Evolutionary conservation across 768 basidiomycete species (phyloP).

Genomic region (Hericium coralloides): DNA sequence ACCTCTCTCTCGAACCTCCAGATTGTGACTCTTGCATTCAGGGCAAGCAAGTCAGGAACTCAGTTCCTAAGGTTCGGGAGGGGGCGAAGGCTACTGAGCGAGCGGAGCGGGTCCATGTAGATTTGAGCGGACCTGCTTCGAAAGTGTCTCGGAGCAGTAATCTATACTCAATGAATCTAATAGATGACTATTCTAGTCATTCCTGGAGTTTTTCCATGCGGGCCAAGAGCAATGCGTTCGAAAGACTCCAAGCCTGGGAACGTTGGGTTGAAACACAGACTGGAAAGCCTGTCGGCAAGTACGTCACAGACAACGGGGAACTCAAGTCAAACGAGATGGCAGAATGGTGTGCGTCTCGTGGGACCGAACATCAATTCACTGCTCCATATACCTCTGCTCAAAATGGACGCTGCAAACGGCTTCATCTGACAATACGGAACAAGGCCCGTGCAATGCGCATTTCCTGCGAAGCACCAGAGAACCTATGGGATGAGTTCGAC

Average conservation of each 20-base stretch:
- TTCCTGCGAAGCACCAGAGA: not conserved
- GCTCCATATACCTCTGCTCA: slow-evolving; percentile 1
- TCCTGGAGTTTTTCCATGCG: not conserved
- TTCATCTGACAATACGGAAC: not conserved
- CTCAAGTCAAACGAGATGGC: not conserved
- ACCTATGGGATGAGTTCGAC: not conserved
- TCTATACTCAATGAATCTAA: not conserved
- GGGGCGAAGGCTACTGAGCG: not conserved
- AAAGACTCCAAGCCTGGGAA: not conserved
- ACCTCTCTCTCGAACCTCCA: not conserved
- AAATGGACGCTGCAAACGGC: not conserved
- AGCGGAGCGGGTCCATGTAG: not conserved
- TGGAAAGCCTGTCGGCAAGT: no score
- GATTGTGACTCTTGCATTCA: not conserved
- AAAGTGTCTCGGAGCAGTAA: not conserved
- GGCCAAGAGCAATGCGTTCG: not conserved
- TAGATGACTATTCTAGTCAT: not conserved
- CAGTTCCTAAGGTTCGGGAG: not conserved
- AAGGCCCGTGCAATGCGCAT: not conserved
- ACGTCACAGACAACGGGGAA: not conserved
- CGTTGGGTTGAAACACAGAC: not conserved
- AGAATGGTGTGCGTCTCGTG: not conserved
- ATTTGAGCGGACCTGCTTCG: not conserved
- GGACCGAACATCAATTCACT: not conserved
- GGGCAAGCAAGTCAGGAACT: not conserved